Evolutionary conservation across 345 rosid species (phyloP), one percentile per base, ranked within the genome.

Genomic region (Euphorbia peplus): DNA sequence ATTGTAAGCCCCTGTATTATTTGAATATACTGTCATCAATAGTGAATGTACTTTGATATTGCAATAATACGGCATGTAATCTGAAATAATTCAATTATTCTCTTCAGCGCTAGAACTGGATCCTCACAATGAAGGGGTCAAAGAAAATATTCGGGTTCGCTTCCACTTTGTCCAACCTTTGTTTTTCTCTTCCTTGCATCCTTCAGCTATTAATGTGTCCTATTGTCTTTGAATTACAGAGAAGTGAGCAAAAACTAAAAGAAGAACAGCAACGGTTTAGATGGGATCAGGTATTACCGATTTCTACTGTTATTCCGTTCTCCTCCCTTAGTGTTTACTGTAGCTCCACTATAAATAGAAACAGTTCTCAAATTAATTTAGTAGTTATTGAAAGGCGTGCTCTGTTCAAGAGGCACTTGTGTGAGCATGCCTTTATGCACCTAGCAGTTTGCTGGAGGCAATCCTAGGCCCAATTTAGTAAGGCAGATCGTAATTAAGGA

Each of bases 51-150:
- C 19, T 0, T 11, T 21, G 42, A 16, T 10, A 15, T 22, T 42
- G 48, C 56, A 19, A 13, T 50, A 21, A 29, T 47, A 55, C 9
- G 1, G 7, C 8, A 25, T 61, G 26, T 41, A 70, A 42, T 48
- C 58, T 70, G 50, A 50, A 59, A 58, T 60, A 22, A 37, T 19
- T 69, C 35, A 25, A 19, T 55, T 46, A 52, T 66, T 76, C 52
- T 47, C 9, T 85, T 70, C 90, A 90, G 97, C 93, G 66, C 83
- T 90, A 88, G 83, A 76, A 68, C 68, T 90, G 81, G 95, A 92
- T 78, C 97, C 97, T 10, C 68, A 83, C 66, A 90, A 87, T 50
- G 89, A 83, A 78, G 73, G 85, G 32, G 84, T 90, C 64, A 88
- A 83, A 80, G 97, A 85, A 80, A 90, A 90, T 63, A 86, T 90